A percentile compares a stretch with the other conserved stretches of the same genome.
Evolutionary conservation across 148 eudicot genomes (phyloP).

Genomic region (Rhododendron williamsianum): DNA sequence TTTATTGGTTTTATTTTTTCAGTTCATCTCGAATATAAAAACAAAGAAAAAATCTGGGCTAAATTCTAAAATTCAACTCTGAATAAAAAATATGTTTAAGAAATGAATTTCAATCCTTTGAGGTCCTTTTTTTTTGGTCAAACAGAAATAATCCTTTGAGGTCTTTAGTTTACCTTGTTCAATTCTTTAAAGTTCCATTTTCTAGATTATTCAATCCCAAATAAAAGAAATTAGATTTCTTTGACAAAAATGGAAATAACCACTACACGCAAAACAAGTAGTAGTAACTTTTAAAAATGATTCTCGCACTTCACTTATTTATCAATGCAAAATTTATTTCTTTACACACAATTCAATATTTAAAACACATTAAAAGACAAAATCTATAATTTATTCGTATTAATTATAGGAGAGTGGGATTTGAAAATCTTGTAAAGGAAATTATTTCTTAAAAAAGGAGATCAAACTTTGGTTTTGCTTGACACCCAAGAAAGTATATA

Average conservation of each 20-base stretch:
- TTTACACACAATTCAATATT: not conserved
- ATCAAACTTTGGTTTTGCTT: not conserved
- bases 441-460: not conserved
- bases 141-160: too few species aligned
- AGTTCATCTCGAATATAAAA: not conserved
- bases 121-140: too few species aligned
- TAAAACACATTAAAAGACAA: not conserved
- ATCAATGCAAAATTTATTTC: not conserved
- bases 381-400: not conserved
- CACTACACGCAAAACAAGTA: not conserved
- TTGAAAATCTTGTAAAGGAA: not conserved
- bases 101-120: too few species aligned
- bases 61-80: too few species aligned
- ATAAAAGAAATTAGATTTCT: not conserved
- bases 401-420: not conserved
- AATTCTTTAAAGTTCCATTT: not conserved
- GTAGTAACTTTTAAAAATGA: too few species aligned
- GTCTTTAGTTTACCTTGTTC: too few species aligned
- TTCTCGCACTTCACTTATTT: not conserved
- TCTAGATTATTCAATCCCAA: not conserved
- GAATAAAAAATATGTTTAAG: too few species aligned
- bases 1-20: too few species aligned
- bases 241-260: too few species aligned
- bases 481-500: not conserved
- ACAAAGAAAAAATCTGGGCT: not conserved